phyloP scores from a whole-genome alignment of 2,329 filamentous ascomycete genomes.

The Penicillium italicum region DNA sequence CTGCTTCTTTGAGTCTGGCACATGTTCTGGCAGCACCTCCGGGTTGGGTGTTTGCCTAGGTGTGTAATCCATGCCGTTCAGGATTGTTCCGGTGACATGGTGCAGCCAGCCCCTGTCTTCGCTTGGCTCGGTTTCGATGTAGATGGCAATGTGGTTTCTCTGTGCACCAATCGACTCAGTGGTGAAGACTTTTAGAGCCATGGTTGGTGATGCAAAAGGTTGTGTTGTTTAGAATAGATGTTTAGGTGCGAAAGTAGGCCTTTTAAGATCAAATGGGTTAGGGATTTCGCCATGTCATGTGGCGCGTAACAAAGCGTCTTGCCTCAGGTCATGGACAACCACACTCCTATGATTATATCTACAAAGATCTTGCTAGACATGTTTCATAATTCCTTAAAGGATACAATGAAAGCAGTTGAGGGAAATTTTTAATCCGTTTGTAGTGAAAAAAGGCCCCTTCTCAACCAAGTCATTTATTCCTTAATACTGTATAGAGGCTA shows the following conservation, averaged over 20 bases:
- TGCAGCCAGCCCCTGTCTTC: slow-evolving; percentile 8
- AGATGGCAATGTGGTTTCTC: slow-evolving; percentile 18
- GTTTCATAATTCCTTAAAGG: background rate
- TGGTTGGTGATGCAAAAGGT: background rate
- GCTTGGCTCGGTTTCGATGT: slow-evolving; percentile 17
- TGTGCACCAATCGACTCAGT: slow-evolving; percentile 12
- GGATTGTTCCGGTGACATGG: slow-evolving; percentile 19
- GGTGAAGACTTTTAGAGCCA: slow-evolving; percentile 15
- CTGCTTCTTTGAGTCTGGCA: slow-evolving; percentile 11
- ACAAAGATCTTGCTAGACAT: background rate
- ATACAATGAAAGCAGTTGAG: no score
- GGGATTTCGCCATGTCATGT: background rate
- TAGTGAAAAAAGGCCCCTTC: no score
- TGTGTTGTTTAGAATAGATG: background rate
- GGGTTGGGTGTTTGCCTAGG: slow-evolving; percentile 9
- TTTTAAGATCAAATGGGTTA: background rate
- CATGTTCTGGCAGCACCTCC: slow-evolving; percentile 3
- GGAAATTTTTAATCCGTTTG: no score
- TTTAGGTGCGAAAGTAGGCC: background rate
- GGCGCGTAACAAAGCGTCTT: background rate
- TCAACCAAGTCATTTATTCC: no score
- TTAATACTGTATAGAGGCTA: no score
- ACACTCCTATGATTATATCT: background rate
- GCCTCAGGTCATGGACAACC: background rate
- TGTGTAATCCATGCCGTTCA: slow-evolving; percentile 17